Conservation (phyloP, 305 asterid species). For the Fraxinus nigra region DNA sequence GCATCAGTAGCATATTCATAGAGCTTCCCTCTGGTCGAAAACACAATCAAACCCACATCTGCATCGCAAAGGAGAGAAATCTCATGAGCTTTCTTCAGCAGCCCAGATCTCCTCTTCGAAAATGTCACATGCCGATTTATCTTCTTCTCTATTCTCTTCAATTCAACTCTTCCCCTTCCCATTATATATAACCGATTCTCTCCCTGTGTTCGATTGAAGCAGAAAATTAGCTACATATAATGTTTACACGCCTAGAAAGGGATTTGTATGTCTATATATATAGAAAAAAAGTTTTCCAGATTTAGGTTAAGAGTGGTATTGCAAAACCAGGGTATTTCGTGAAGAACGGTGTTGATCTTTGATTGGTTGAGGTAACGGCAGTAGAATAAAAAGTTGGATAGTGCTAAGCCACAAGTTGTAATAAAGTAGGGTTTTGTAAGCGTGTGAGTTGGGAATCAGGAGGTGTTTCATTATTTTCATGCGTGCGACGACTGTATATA, state of each 20-base stretch:
- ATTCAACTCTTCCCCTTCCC: neutral
- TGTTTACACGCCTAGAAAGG: neutral
- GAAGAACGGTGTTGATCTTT: conserved; percentile 13
- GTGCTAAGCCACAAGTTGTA: conserved; percentile 15
- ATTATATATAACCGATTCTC: neutral
- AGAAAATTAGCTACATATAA: neutral
- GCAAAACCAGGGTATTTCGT: conserved; percentile 25
- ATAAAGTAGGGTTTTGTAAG: neutral
- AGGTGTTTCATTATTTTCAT: neutral
- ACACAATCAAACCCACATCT: neutral
- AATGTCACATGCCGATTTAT: neutral
- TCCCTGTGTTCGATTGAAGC: neutral
- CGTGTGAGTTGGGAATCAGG: neutral
- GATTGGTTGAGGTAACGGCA: conserved; percentile 4
- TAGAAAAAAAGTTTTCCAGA: neutral
- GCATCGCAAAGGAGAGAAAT: neutral
- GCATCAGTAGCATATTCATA: neutral
- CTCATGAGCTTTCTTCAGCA: neutral
- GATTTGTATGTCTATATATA: neutral
- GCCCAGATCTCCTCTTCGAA: neutral
- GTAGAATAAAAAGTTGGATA: conserved; percentile 1
- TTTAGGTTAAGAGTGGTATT: conserved; percentile 3
- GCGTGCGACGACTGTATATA: neutral
- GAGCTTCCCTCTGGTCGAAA: neutral
- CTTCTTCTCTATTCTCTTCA: conserved; percentile 1